Evolutionary conservation across 306 rosid genomes (phyloP).

Genomic region (Carpinus fangiana): DNA sequence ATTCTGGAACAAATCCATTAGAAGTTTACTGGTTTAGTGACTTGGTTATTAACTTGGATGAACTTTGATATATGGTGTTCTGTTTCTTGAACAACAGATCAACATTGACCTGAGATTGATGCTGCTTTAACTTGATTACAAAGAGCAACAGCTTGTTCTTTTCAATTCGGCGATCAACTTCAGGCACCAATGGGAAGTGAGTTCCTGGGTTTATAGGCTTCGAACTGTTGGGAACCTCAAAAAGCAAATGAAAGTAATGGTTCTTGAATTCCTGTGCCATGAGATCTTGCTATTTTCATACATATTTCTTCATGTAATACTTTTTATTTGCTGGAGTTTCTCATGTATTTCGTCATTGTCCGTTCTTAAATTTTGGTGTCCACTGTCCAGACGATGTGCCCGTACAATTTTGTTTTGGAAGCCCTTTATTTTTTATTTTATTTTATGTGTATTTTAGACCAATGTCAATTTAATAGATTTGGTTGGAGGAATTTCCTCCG

Average conservation of each 20-base stretch:
- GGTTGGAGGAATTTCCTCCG: too few relatives aligned
- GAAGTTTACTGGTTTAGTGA: slow-evolving; percentile 53
- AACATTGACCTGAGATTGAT: background rate
- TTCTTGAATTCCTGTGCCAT: too few relatives aligned
- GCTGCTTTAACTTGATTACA: background rate
- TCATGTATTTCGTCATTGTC: background rate
- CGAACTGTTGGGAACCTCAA: background rate
- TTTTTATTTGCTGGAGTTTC: background rate
- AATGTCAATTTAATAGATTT: too few relatives aligned
- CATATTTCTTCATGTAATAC: background rate
- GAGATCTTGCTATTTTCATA: background rate
- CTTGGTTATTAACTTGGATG: slow-evolving; percentile 51
- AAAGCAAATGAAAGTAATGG: background rate
- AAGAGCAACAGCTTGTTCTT: background rate
- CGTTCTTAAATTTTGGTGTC: background rate
- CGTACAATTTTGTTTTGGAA: too few relatives aligned
- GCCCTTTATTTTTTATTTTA: too few relatives aligned
- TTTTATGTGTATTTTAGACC: too few relatives aligned
- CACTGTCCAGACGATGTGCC: too few relatives aligned
- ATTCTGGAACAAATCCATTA: slow-evolving; percentile 28
- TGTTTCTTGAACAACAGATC: slow-evolving; percentile 9
- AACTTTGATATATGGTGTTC: slow-evolving; percentile 40
- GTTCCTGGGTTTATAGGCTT: background rate
- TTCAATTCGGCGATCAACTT: too few relatives aligned
- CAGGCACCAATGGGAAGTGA: background rate